Evolutionary conservation across 148 eudicot species (phyloP).

Genomic region (Limonium bicolor): DNA sequence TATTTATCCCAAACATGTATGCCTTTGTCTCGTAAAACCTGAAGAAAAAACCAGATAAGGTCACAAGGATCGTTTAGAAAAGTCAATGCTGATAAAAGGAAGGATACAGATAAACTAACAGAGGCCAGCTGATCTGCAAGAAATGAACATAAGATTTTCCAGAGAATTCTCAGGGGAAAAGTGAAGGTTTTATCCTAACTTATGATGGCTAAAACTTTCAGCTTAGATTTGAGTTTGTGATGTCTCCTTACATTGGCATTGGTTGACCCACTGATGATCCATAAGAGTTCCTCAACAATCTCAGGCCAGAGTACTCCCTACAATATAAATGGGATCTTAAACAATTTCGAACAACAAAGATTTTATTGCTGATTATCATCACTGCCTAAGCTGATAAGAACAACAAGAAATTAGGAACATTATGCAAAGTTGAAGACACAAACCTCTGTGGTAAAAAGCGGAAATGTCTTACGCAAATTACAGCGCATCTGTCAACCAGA

Average conservation of each 20-base stretch:
- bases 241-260: slow-evolving; percentile 64
- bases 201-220: no score
- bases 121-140: no score
- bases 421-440: slow-evolving; percentile 2
- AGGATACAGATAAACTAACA: no score
- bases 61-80: no score
- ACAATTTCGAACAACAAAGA: no score
- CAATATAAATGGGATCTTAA: slow-evolving; percentile 4
- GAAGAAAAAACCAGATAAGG: slow-evolving; percentile 3
- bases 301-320: slow-evolving; percentile 96
- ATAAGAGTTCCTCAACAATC: slow-evolving; percentile 86
- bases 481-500: slow-evolving; percentile 60
- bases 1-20: slow-evolving; percentile 88
- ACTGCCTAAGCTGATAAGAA: no score
- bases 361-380: no score
- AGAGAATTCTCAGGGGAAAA: no score
- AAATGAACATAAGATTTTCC: no score
- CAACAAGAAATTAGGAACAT: no score
- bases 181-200: no score
- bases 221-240: not conserved
- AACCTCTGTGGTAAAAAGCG: slow-evolving; percentile 81
- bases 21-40: slow-evolving; percentile 77
- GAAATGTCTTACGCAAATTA: slow-evolving; percentile 81
- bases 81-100: no score
- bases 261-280: slow-evolving; percentile 98